phyloP scores from a whole-genome alignment of 148 eudicot genomes.

The Diospyros lotus region DNA sequence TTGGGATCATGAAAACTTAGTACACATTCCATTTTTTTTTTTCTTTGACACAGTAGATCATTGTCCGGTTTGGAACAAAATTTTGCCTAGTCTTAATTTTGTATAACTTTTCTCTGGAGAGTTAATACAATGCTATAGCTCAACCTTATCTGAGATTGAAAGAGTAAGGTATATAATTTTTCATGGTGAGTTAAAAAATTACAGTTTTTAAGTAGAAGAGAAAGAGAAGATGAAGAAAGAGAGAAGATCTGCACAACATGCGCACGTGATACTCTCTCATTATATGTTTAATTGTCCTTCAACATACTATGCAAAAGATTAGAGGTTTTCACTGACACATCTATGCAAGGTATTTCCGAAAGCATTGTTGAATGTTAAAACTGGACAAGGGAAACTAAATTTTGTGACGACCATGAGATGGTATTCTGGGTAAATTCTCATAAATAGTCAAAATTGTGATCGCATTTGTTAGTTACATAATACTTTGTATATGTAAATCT shows the following conservation, averaged over 20 bases:
- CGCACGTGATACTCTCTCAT: neutral
- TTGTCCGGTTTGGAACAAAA: too few species aligned
- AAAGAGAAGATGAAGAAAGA: neutral
- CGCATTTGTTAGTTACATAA: slow-evolving; percentile 1
- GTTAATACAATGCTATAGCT: too few species aligned
- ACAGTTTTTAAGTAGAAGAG: neutral
- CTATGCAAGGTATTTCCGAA: neutral
- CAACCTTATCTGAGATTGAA: too few species aligned
- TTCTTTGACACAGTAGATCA: too few species aligned
- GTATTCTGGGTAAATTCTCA: neutral
- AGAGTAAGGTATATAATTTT: neutral
- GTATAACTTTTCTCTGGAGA: too few species aligned
- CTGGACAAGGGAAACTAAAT: neutral
- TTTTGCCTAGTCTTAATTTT: too few species aligned
- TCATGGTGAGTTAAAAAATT: slow-evolving; percentile 3
- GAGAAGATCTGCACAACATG: neutral
- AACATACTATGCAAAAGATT: neutral
- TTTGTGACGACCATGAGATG: neutral
- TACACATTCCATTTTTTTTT: too few species aligned
- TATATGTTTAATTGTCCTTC: neutral
- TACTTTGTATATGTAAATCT: neutral
- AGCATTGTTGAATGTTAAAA: too few species aligned
- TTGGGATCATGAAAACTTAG: too few species aligned
- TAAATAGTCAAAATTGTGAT: neutral
- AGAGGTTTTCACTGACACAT: neutral